Evolutionary conservation across 352 stramenopile species (phyloP).

Genomic region (Thalassiosira livingstoniorum): DNA sequence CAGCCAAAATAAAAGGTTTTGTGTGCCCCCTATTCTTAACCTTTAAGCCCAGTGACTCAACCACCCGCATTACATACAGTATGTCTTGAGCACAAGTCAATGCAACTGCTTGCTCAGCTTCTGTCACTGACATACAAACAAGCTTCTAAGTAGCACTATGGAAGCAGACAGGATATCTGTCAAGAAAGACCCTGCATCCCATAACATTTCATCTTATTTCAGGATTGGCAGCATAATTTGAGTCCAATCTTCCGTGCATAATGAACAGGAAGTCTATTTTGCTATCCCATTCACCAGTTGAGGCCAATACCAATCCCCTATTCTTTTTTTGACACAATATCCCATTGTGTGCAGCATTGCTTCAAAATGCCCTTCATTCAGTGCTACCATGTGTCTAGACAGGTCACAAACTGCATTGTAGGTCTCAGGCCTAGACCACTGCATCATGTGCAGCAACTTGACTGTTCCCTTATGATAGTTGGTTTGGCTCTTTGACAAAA

Average conservation of each 20-base stretch:
- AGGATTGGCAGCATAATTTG: slow-evolving; percentile 51
- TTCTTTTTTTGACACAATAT: slow-evolving; percentile 36
- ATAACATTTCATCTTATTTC: slow-evolving; percentile 42
- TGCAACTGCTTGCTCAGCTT: slow-evolving; percentile 54
- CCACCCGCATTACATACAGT: slow-evolving; percentile 45
- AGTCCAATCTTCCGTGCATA: slow-evolving; percentile 51
- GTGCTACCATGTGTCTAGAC: not conserved
- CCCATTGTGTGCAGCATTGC: slow-evolving; percentile 52
- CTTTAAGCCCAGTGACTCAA: slow-evolving; percentile 55
- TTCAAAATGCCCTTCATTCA: slow-evolving; percentile 27
- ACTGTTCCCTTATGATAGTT: not conserved
- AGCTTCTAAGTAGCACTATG: slow-evolving; percentile 37
- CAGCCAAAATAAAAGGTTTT: too few species aligned
- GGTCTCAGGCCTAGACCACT: not conserved
- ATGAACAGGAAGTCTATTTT: slow-evolving; percentile 49
- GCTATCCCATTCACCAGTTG: slow-evolving; percentile 44
- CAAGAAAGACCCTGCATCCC: slow-evolving; percentile 30
- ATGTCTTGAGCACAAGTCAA: slow-evolving; percentile 61
- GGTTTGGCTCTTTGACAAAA: not conserved
- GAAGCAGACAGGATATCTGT: slow-evolving; percentile 23
- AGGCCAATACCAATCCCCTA: slow-evolving; percentile 43
- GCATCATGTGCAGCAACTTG: not conserved
- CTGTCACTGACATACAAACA: slow-evolving; percentile 53
- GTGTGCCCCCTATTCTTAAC: too few species aligned
- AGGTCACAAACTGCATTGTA: not conserved